Conservation (phyloP, 345 rosid species). For the Brassica napus region DNA sequence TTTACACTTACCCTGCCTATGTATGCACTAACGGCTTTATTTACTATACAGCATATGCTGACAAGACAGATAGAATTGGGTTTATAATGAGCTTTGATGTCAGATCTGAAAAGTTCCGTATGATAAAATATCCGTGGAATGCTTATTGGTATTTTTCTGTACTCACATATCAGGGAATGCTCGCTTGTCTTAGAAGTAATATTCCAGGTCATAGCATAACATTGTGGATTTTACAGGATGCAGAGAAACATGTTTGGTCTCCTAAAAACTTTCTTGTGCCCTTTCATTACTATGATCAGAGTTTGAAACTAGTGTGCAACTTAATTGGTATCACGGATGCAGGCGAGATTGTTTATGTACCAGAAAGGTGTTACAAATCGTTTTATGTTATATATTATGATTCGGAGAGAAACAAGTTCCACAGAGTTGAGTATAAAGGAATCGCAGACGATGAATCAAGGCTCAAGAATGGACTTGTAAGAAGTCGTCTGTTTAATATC, state of each 20-base stretch:
- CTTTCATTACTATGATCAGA: not conserved
- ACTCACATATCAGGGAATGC: not conserved
- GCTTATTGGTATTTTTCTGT: not conserved
- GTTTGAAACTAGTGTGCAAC: not conserved
- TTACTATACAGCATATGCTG: not conserved
- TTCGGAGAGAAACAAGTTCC: not conserved
- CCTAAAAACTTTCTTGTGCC: not conserved
- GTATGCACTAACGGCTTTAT: slow-evolving; percentile 3
- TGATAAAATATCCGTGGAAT: not conserved
- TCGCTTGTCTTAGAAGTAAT: not conserved
- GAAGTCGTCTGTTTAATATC: not conserved
- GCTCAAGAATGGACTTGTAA: not conserved
- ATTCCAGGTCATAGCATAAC: not conserved
- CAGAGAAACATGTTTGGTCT: slow-evolving; percentile 10
- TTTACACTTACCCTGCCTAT: not conserved
- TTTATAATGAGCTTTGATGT: slow-evolving; percentile 17
- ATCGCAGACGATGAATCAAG: not conserved
- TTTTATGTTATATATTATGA: slow-evolving; percentile 15
- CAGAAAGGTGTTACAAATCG: not conserved
- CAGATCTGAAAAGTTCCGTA: not conserved
- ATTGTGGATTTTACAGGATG: not conserved
- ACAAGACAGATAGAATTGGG: not conserved
- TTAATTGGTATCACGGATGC: not conserved
- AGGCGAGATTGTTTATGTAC: slow-evolving; percentile 13
- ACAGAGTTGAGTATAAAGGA: slow-evolving; percentile 1